Percentiles rank a stretch among this genome's conserved stretches.
Conservation (phyloP, 1,139 yeast species). For the Kurtzmaniella quercitrusa region DNA sequence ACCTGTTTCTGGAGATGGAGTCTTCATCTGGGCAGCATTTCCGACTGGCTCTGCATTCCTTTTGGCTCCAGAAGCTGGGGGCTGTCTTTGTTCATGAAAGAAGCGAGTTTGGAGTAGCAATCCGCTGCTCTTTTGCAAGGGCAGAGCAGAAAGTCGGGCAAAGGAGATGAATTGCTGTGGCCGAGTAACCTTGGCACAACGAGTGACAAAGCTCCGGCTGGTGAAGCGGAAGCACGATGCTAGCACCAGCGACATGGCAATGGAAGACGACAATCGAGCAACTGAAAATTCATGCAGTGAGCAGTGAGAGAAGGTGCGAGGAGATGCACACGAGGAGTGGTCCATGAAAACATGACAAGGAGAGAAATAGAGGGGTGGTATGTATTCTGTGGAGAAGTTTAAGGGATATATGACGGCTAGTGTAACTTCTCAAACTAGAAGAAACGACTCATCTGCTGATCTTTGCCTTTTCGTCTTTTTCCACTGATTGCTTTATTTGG, state of each 20-base stretch:
- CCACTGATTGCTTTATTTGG: no score
- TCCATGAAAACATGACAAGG: no score
- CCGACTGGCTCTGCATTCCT: not conserved
- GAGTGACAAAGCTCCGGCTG: not conserved
- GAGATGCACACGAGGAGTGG: no score
- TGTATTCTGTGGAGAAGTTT: no score
- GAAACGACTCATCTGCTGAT: no score
- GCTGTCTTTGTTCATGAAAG: not conserved
- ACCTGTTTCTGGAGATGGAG: not conserved
- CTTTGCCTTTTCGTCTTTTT: no score
- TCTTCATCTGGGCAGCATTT: not conserved
- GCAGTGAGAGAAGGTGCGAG: no score
- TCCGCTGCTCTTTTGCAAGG: not conserved
- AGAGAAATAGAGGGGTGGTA: no score
- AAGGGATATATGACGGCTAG: no score
- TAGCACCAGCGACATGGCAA: not conserved
- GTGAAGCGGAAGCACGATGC: not conserved
- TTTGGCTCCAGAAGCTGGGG: not conserved
- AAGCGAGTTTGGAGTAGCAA: not conserved
- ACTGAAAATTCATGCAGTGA: no score
- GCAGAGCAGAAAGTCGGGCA: not conserved
- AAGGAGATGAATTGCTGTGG: not conserved
- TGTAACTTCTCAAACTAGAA: no score
- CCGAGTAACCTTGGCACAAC: not conserved
- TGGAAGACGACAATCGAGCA: not conserved